Evolutionary conservation across 1,284 basidiomycete genomes (phyloP), one percentile per base, ranked within the genome.

Genomic region (Fomes fomentarius): DNA sequence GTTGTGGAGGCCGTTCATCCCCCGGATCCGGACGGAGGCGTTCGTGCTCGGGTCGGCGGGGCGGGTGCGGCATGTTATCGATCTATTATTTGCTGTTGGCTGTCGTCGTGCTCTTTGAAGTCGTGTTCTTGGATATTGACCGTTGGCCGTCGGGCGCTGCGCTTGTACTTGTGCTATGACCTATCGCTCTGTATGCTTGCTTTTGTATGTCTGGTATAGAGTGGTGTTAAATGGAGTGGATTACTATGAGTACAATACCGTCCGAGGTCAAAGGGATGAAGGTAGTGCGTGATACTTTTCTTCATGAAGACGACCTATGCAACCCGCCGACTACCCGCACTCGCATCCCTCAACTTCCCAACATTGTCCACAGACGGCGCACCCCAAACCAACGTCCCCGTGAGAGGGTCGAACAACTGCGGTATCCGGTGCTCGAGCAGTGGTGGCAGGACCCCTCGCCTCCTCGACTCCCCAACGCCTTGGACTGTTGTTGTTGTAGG

Each of bases 361-460:
- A 82, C 66, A 40, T 77, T 75, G 59, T 89, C 84, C 47, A 89
- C 74, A 1, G 85, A 74, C 9, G 85, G 85, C n/a, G 88, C 86
- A 38, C 85, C 85, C 81, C 83, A 87, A 7, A 89, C 77, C 1
- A 86, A 57, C 0, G 84, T 87, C 68, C 83, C 85, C 17, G 70
- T 71, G 57, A 71, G 65, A 12, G 85, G 84, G 64, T 89, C 85
- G 34, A 89, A 66, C 33, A 85, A 56, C 31, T 70, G 57, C 2
- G 85, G 85, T 51, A 78, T 77, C 8, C 69, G 69, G 35, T 63
- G 63, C 33, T 80, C 79, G 22, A 86, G 68, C 41, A 73, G 51
- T 22, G 72, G 71, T 1, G 72, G 73, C 33, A 87, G 65, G n/a
- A 85, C 54, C 14, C 83, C 79, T 22, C 69, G 66, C 83, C 79